A percentile compares a stretch with the other conserved stretches of the same genome.
These are phyloP conservation scores for Malania oleifera DNA, from an alignment of 164 flowering plant genomes.

Conservation along the genomic window DNA sequence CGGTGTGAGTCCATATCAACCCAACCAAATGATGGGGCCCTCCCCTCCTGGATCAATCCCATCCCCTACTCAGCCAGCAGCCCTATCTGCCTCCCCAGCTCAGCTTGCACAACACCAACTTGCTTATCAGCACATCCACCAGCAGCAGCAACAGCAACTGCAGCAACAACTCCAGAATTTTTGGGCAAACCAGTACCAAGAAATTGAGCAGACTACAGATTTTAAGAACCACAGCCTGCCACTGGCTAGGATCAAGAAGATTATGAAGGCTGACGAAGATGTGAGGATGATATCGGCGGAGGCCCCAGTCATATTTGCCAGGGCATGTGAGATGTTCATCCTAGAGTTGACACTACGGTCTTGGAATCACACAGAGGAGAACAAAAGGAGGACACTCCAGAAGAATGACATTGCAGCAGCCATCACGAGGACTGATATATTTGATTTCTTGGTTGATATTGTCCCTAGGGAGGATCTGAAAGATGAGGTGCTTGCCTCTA, in stretches of 20 bases:
- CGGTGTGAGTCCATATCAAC: slow-evolving; percentile 35
- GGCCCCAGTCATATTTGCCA: slow-evolving; percentile 72
- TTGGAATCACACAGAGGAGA: slow-evolving; percentile 81
- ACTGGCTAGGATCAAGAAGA: slow-evolving; percentile 75
- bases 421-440: slow-evolving; percentile 68
- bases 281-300: slow-evolving; percentile 85
- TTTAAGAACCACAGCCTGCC: slow-evolving; percentile 80
- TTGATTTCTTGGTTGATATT: slow-evolving; percentile 77
- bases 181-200: slow-evolving; percentile 60
- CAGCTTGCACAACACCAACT: slow-evolving; percentile 63
- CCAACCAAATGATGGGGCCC: slow-evolving; percentile 51
- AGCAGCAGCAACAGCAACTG: slow-evolving; percentile 62
- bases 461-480: slow-evolving; percentile 76
- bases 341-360: slow-evolving; percentile 68
- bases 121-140: slow-evolving; percentile 66
- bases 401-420: slow-evolving; percentile 86
- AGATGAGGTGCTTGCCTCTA: slow-evolving; percentile 57
- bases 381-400: slow-evolving; percentile 72
- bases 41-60: slow-evolving; percentile 32
- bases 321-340: slow-evolving; percentile 86
- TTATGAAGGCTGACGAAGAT: slow-evolving; percentile 86
- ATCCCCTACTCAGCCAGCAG: slow-evolving; percentile 34
- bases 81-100: slow-evolving; percentile 35
- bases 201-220: slow-evolving; percentile 58
- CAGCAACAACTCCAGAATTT: slow-evolving; percentile 63